Evolutionary conservation across 139 green algal species (phyloP).

Genomic region (Chlamydomonas sp.): DNA sequence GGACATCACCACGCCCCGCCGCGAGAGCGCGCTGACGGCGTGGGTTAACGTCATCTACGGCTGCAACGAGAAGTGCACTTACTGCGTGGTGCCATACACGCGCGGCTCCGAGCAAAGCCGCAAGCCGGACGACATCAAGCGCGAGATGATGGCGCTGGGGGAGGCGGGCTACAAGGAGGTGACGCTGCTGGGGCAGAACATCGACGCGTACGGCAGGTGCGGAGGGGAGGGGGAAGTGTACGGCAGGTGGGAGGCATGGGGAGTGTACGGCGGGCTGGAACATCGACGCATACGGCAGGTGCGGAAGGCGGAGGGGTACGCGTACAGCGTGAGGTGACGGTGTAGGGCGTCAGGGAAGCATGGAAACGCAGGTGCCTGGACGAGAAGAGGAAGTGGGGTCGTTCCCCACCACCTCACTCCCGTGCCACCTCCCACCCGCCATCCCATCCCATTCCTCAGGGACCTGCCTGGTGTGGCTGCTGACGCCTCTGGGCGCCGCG

Average conservation of each 20-base stretch:
- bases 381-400: neutral
- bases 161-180: conserved; percentile 96
- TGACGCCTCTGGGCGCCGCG: conserved; percentile 83
- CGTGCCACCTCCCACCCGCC: neutral
- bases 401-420: neutral
- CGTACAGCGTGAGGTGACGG: too few species aligned
- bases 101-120: conserved; percentile 94
- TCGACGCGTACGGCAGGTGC: conserved; percentile 92
- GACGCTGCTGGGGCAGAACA: conserved; percentile 96
- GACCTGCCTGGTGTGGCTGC: conserved; percentile 88
- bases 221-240: neutral
- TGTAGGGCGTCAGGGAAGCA: too few species aligned
- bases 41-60: conserved; percentile 99
- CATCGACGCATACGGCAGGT: too few species aligned
- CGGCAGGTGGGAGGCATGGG: neutral
- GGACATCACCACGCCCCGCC: conserved; percentile 88
- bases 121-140: conserved; percentile 78
- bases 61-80: conserved; percentile 98
- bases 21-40: conserved; percentile 87
- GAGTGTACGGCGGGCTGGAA: too few species aligned
- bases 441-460: neutral
- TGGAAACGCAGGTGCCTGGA: too few species aligned
- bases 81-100: conserved; percentile 97
- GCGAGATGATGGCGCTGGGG: conserved; percentile 88
- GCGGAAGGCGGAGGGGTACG: too few species aligned